Conservation (phyloP, 1,284 basidiomycete species). For the Ustilago shanxiensis region DNA sequence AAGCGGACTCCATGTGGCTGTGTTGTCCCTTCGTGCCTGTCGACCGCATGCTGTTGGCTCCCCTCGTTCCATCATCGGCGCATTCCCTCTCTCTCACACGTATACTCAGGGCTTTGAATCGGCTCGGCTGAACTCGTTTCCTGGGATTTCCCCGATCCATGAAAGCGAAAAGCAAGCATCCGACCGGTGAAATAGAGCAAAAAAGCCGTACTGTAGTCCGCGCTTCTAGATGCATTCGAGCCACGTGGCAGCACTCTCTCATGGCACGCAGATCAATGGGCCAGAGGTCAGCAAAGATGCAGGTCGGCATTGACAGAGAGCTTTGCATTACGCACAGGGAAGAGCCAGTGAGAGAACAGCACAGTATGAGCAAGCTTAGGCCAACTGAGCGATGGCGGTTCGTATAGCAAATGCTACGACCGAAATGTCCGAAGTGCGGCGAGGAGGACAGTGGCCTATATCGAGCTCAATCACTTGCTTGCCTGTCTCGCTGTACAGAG, state of each 20-base stretch:
- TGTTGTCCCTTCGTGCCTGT: not conserved
- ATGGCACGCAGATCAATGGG: not conserved
- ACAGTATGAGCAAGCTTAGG: no score
- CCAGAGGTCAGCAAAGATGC: not conserved
- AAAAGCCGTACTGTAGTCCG: no score
- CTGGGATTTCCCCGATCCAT: no score
- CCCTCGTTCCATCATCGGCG: not conserved
- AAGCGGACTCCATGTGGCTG: constrained; percentile 6
- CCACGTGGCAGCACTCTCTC: not conserved
- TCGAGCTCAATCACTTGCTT: constrained; percentile 44
- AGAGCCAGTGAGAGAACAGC: no score
- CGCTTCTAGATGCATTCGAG: not conserved
- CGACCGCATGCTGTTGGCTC: not conserved
- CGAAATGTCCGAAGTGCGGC: constrained; percentile 33
- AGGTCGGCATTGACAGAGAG: no score
- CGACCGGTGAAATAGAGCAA: not conserved
- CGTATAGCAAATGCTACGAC: constrained; percentile 34
- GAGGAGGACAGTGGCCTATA: constrained; percentile 46
- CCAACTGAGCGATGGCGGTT: not conserved
- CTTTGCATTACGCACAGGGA: not conserved
- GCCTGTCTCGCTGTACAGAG: constrained; percentile 20
- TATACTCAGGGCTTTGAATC: no score
- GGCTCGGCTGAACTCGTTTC: no score
- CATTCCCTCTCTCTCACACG: no score
- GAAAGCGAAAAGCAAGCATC: no score